Conservation (phyloP, 2,329 filamentous ascomycete species). For the Pseudogymnoascus sp. region DNA sequence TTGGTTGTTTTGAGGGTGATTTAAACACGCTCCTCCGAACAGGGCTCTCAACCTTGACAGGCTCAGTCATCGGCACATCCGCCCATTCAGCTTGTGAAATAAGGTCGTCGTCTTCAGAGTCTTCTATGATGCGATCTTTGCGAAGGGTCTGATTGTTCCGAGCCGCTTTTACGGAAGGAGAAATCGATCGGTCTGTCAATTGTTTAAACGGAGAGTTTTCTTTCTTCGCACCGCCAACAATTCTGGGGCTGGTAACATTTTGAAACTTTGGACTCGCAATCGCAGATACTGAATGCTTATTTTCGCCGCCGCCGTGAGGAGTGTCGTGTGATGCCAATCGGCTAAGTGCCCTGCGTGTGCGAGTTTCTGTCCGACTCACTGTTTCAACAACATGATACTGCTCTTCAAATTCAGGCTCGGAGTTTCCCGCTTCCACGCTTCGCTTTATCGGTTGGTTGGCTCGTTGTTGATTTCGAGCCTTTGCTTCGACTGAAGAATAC, state of each 20-base stretch:
- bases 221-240: neutral
- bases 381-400: conserved; percentile 22
- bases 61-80: neutral
- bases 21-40: neutral
- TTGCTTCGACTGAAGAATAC: neutral
- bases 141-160: conserved; percentile 11
- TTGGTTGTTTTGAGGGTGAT: neutral
- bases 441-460: conserved; percentile 14
- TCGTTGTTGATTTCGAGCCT: neutral
- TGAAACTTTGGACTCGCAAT: neutral
- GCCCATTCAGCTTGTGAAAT: neutral
- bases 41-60: neutral
- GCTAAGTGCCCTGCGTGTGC: conserved; percentile 23
- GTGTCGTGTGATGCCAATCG: conserved; percentile 17
- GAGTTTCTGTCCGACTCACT: conserved; percentile 22
- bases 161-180: conserved; percentile 7
- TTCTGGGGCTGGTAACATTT: neutral
- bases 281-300: neutral
- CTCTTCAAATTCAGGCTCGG: conserved; percentile 8
- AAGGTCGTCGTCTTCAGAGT: conserved; percentile 5
- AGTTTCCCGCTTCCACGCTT: conserved; percentile 1
- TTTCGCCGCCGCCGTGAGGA: neutral
- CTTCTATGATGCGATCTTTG: conserved; percentile 10
- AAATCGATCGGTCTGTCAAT: neutral
- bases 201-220: conserved; percentile 3